These are phyloP conservation scores for Castanospermum australe DNA, from an alignment of 306 rosid species.

Conservation along the genomic window DNA sequence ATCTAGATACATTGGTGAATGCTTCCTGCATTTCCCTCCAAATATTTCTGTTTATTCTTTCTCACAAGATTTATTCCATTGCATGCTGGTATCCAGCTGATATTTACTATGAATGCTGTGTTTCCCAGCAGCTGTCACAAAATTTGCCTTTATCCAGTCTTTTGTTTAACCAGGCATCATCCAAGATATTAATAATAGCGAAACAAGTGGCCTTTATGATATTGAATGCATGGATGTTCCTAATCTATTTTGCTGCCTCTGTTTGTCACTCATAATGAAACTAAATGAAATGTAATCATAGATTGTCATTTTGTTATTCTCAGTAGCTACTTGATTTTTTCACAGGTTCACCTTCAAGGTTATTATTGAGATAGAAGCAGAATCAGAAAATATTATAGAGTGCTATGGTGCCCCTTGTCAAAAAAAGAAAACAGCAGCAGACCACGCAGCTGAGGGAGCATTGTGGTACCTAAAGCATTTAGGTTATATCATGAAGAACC, in stretches of 20 bases:
- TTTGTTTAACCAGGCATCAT: neutral
- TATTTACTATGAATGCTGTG: neutral
- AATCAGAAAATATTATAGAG: slow-evolving; percentile 38
- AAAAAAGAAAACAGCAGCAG: slow-evolving; percentile 62
- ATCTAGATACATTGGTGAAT: too few species aligned
- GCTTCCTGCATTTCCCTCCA: neutral
- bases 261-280: neutral
- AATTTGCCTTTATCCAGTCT: neutral
- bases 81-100: neutral
- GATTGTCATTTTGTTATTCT: neutral
- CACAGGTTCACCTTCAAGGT: slow-evolving; percentile 70
- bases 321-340: slow-evolving; percentile 6
- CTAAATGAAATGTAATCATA: neutral
- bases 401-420: slow-evolving; percentile 54
- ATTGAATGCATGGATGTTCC: neutral
- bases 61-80: neutral
- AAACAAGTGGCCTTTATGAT: slow-evolving; percentile 4
- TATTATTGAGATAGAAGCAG: slow-evolving; percentile 36
- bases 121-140: neutral
- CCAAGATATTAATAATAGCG: neutral
- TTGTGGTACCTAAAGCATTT: slow-evolving; percentile 53
- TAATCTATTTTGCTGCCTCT: neutral
- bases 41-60: neutral
- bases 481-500: slow-evolving; percentile 30
- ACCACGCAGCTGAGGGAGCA: slow-evolving; percentile 68